Base-by-base conservation (phyloP, 2,329 filamentous ascomycete species). In the Exserohilum turcica region DNA sequence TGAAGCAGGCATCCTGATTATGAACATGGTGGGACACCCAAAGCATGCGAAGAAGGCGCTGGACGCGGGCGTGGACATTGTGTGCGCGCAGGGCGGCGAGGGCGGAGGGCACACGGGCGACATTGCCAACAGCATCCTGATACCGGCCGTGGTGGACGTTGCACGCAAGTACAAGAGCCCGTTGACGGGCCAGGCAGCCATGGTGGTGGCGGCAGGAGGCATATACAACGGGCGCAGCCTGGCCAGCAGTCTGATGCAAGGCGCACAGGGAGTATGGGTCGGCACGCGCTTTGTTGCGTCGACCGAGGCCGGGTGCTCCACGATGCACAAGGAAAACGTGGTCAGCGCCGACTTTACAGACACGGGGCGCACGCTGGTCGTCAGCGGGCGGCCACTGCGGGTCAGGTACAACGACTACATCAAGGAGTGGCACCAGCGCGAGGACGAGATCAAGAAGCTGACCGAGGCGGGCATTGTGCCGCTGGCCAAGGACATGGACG, bases 11-110 rank as follows among this genome's bases (percentile, higher is more conserved):
- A 89, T 97, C 35, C 72, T 95, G 54, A 82, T 97, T 31, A 97
- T 97, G 92, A 97, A 97, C 74, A 97, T 97, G 92, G 92, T 97
- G 16, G 93, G 93, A 0, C 90, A 92, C 66, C 92, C 93, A 2
- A 91, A 89, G 72, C 93, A 97, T 74, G 92, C 92, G 0, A 84
- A 88, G 72, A 97, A 97, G 78, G 92, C 92, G 2, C 79, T 97
- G 3, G 85, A 91, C 43, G 84, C 88, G 0, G 93, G 93, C 37
- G 91, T 96, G 8, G 93, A 97, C 76, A 87, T 97, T 60, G 84
- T 97, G 5, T 96, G 92, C 72, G 87, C 92, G 2, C 93, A 97
- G 78, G 93, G 93, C 40, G 91, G 91, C 45, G 93, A 97, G 75
- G 93, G 92, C 1, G 93, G 93, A 15, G 93, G 92, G 0, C 93